Evolutionary conservation across 2,329 filamentous ascomycete genomes (phyloP), one percentile per base, ranked within the genome.

Genomic region (Trichoderma aggressivum): DNA sequence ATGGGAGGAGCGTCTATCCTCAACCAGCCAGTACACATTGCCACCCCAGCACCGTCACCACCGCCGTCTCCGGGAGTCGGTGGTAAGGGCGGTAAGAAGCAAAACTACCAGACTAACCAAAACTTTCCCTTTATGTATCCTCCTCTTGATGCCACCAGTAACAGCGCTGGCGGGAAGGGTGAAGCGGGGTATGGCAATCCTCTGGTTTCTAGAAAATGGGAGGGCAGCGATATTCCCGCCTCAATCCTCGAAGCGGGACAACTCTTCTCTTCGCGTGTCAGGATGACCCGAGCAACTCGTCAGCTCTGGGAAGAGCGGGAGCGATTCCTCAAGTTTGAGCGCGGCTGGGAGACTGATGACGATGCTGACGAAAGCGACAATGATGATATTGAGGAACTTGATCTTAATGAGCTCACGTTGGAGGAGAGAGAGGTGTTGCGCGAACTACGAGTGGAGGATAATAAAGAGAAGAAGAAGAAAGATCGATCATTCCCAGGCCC

Each of bases 41-140:
- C 96, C n/a, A 99, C 96, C 1, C 96, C 96, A 0, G 95, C 94
- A 0, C 96, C 96, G 1, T 99, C 96, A 0, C 96, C 96, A 28
- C 96, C 96, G 0, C 96, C 96, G 1, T 98, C 95, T 1, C 96
- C 96, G 0, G 87, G 85, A 11, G 91, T 91, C 39, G 94, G 94
- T 30, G 94, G 94, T 0, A 99, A 98, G 80, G 93, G 92, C 66
- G 94, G 92, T 1, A 99, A 99, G 85, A 99, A 99, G 79, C 96
- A 99, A 78, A 99, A 98, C 76, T 99, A 99, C 77, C 96, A 99
- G 80, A 99, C 96, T 0, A 99, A 99, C 78, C 96, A 99, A 77
- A 96, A 98, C 78, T 98, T 99, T 74, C 96, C 96, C 0, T 98
- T 99, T 78, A 90, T 99, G 83, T 99, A 99, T 76, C 96, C 96